These are phyloP conservation scores for Trichoderma semiorbis DNA, from an alignment of 2,329 filamentous ascomycete species.

Conservation along the genomic window DNA sequence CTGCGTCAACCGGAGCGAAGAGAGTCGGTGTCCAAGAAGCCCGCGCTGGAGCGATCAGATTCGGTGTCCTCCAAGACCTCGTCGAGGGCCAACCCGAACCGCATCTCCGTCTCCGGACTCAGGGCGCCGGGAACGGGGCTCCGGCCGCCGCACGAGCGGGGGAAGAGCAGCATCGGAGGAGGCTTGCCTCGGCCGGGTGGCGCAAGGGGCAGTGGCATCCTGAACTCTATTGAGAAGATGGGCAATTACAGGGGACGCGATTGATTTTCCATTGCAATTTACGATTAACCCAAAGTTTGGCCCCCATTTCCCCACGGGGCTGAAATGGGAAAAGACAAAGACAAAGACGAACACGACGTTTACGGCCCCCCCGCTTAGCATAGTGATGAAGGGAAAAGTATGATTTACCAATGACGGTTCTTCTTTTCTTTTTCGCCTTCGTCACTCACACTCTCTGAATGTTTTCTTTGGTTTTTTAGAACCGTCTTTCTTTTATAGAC, in stretches of 20 bases:
- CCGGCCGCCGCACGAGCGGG: constrained; percentile 42
- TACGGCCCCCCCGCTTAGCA: neutral
- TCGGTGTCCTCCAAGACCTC: constrained; percentile 33
- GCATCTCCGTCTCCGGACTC: constrained; percentile 49
- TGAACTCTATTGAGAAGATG: constrained; percentile 88
- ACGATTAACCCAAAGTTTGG: constrained; percentile 17
- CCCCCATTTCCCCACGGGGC: neutral
- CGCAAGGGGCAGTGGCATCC: constrained; percentile 61
- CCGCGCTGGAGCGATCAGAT: constrained; percentile 21
- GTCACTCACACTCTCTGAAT: neutral
- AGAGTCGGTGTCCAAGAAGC: neutral
- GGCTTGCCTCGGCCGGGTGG: constrained; percentile 48
- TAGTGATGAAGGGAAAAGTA: neutral
- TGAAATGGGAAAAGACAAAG: neutral
- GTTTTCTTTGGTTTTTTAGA: neutral
- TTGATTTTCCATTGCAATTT: neutral
- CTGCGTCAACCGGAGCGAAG: constrained; percentile 19
- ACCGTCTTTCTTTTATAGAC: neutral
- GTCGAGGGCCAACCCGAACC: constrained; percentile 44
- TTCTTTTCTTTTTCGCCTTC: neutral
- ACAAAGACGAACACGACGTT: neutral
- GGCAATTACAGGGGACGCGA: constrained; percentile 54
- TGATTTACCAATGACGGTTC: neutral
- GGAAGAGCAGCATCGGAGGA: constrained; percentile 41
- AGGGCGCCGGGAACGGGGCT: constrained; percentile 53